A percentile compares a stretch with the other conserved stretches of the same genome.
Evolutionary conservation across 2,329 filamentous ascomycete species (phyloP).

Genomic region (Madurella fahalii): DNA sequence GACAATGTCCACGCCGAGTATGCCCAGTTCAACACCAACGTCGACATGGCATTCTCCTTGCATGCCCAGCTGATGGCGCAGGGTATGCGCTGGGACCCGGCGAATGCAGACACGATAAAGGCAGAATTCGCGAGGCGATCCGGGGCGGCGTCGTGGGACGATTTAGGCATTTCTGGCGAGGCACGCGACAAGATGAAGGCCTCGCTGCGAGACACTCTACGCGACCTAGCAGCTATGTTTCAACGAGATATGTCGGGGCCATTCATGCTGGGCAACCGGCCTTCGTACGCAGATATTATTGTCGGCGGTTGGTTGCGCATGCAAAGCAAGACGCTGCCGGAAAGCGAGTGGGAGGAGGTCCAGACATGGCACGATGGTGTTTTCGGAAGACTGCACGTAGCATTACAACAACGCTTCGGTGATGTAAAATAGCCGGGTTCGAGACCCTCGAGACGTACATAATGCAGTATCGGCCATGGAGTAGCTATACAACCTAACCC

Average conservation of each 20-base stretch:
- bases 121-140: slow-evolving; percentile 53
- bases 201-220: slow-evolving; percentile 36
- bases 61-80: slow-evolving; percentile 36
- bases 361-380: slow-evolving; percentile 46
- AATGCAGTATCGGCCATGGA: too few relatives aligned
- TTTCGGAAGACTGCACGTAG: slow-evolving; percentile 49
- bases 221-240: slow-evolving; percentile 41
- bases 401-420: slow-evolving; percentile 24
- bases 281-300: slow-evolving; percentile 56
- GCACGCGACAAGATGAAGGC: slow-evolving; percentile 47
- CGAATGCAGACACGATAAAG: slow-evolving; percentile 44
- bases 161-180: slow-evolving; percentile 48
- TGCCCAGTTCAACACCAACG: slow-evolving; percentile 40
- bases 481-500: too few relatives aligned
- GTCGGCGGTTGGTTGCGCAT: slow-evolving; percentile 33
- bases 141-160: slow-evolving; percentile 45
- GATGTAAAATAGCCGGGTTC: too few relatives aligned
- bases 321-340: slow-evolving; percentile 32
- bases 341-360: slow-evolving; percentile 34
- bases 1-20: slow-evolving; percentile 37
- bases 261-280: slow-evolving; percentile 54
- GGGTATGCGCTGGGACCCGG: slow-evolving; percentile 43
- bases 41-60: slow-evolving; percentile 42
- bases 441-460: too few relatives aligned
- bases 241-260: slow-evolving; percentile 52